Percentiles rank a stretch among this genome's conserved stretches.
These are phyloP conservation scores for Tulasnella sp. DNA, from an alignment of 768 basidiomycete species.

Conservation along the genomic window DNA sequence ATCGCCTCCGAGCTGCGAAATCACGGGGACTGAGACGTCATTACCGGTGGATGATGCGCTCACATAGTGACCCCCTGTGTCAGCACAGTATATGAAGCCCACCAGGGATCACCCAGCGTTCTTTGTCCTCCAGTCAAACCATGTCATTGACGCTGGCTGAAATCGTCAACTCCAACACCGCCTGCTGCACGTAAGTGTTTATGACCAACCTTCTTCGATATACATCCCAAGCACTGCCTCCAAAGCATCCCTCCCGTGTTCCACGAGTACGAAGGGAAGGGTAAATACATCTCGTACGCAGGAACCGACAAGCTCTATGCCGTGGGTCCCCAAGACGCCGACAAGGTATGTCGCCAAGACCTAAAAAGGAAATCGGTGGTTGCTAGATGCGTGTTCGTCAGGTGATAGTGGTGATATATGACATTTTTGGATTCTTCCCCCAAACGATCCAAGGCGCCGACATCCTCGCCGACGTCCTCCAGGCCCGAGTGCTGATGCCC, in stretches of 20 bases:
- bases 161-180: background rate
- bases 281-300: constrained; percentile 36
- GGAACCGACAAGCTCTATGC: constrained; percentile 33
- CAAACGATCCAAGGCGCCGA: constrained; percentile 57
- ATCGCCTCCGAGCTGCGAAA: too few species aligned
- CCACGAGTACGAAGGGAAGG: constrained; percentile 42
- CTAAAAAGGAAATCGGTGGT: background rate
- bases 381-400: background rate
- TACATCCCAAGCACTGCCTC: background rate
- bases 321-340: constrained; percentile 33
- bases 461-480: constrained; percentile 41
- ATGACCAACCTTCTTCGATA: background rate
- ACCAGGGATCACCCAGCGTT: too few species aligned
- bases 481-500: constrained; percentile 50
- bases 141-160: too few species aligned
- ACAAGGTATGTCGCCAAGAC: constrained; percentile 23
- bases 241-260: constrained; percentile 37
- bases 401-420: constrained; percentile 46
- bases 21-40: too few species aligned
- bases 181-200: constrained; percentile 2
- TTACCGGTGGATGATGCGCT: too few species aligned
- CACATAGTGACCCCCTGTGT: too few species aligned
- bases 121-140: too few species aligned
- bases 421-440: constrained; percentile 57
- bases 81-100: too few species aligned